These are phyloP conservation scores for Candida tammaniensis DNA, from an alignment of 805 yeast genomes.

Conservation along the genomic window DNA sequence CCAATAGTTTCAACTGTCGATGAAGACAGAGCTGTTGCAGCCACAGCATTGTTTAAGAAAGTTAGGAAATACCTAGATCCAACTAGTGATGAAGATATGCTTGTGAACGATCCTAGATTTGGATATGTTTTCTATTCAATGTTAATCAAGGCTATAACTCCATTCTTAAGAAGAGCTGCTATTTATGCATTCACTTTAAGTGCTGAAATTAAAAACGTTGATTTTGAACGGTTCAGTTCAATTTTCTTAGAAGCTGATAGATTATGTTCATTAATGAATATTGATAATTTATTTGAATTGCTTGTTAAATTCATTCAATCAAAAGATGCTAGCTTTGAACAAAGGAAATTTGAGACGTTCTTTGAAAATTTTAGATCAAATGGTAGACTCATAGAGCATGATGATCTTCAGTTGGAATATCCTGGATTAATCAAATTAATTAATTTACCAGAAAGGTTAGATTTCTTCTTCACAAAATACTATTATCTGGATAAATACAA, in stretches of 20 bases:
- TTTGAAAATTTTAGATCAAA: constrained; percentile 5
- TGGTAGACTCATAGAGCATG: constrained; percentile 1
- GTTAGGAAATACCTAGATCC: constrained; percentile 9
- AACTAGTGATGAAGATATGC: constrained; percentile 13
- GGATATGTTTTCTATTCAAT: constrained; percentile 49
- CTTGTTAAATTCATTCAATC: constrained; percentile 17
- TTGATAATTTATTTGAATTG: constrained; percentile 35
- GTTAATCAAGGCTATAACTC: constrained; percentile 55
- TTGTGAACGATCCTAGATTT: constrained; percentile 21
- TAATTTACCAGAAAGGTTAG: constrained; percentile 64
- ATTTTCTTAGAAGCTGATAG: constrained; percentile 51
- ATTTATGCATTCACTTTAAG: constrained; percentile 54
- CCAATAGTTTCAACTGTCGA: constrained; percentile 27
- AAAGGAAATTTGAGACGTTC: constrained; percentile 21
- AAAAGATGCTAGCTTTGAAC: constrained; percentile 21
- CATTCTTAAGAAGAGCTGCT: constrained; percentile 62
- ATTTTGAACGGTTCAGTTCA: constrained; percentile 14
- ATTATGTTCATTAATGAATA: constrained; percentile 47
- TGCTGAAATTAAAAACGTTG: constrained; percentile 40
- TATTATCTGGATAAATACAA: constrained; percentile 44
- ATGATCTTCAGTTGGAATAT: constrained; percentile 41
- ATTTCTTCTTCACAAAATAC: constrained; percentile 62
- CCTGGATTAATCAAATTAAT: constrained; percentile 66
- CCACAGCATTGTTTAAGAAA: constrained; percentile 24
- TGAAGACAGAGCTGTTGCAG: constrained; percentile 17